A percentile compares a stretch with the other conserved stretches of the same genome.
phyloP scores from a whole-genome alignment of 1,284 basidiomycete genomes.

The Hemileia vastatrix region DNA sequence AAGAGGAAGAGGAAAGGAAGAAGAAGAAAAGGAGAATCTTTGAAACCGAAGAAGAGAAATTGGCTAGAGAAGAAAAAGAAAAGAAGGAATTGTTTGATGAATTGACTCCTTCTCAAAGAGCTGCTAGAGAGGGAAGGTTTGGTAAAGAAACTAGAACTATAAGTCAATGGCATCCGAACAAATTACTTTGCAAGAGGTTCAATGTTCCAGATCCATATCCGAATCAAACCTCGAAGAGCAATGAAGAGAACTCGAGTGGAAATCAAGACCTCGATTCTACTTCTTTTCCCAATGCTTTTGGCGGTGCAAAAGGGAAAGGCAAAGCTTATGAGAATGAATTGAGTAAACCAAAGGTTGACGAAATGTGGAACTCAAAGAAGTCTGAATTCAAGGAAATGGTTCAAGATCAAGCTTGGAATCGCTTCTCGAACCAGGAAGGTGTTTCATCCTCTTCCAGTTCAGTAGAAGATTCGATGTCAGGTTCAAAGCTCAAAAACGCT shows the following conservation, averaged over 20 bases:
- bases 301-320: neutral
- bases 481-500: too few species aligned
- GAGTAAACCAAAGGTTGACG: neutral
- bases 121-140: constrained; percentile 75
- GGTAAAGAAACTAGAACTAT: constrained; percentile 70
- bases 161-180: constrained; percentile 65
- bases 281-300: neutral
- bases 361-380: too few species aligned
- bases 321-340: constrained; percentile 51
- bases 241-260: constrained; percentile 28
- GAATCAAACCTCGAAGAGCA: constrained; percentile 23
- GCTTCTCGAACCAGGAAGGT: too few species aligned
- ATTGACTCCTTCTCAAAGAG: constrained; percentile 58
- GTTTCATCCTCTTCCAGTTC: too few species aligned
- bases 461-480: too few species aligned
- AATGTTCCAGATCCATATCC: constrained; percentile 74
- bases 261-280: constrained; percentile 10
- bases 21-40: constrained; percentile 31
- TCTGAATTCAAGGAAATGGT: too few species aligned
- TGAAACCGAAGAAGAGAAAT: too few species aligned
- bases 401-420: too few species aligned
- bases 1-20: constrained; percentile 44
- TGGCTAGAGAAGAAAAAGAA: constrained; percentile 36
- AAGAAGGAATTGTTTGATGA: constrained; percentile 31
- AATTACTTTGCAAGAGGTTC: constrained; percentile 85